phyloP scores from a whole-genome alignment of 257 asterid genomes.

The Vinca minor region DNA sequence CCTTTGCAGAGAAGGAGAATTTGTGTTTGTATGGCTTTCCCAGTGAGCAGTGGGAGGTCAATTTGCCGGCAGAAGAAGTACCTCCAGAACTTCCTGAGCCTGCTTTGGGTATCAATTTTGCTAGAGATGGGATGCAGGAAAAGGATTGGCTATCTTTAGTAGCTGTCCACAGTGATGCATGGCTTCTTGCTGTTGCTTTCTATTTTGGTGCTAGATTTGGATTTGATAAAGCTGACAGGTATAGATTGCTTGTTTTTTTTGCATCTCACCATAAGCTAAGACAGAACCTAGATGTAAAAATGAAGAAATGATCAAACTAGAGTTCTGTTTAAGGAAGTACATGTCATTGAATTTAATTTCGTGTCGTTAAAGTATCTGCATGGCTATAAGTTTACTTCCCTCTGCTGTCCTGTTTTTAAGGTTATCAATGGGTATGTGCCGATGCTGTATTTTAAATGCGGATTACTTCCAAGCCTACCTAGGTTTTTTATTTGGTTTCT shows the following conservation, averaged over 20 bases:
- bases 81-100: constrained; percentile 14
- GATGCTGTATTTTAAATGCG: not conserved
- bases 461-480: not conserved
- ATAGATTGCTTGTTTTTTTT: not conserved
- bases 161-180: constrained; percentile 12
- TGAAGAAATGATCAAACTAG: not conserved
- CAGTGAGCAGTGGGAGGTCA: constrained; percentile 4
- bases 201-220: constrained; percentile 35
- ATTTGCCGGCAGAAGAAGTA: constrained; percentile 1
- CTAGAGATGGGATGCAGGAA: constrained; percentile 17
- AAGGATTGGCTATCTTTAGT: constrained; percentile 15
- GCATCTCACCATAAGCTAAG: not conserved
- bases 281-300: not conserved
- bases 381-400: not conserved
- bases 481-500: not conserved
- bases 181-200: constrained; percentile 23
- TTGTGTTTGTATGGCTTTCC: constrained; percentile 11
- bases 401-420: not conserved
- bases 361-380: not conserved
- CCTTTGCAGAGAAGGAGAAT: constrained; percentile 2
- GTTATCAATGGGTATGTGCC: not conserved
- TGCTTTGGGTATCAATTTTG: constrained; percentile 13
- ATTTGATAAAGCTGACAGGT: constrained; percentile 38
- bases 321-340: not conserved
- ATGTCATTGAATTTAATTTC: not conserved